Base-by-base conservation (phyloP, 176 grass and related monocot genomes). In the Elymus sibiricus region DNA sequence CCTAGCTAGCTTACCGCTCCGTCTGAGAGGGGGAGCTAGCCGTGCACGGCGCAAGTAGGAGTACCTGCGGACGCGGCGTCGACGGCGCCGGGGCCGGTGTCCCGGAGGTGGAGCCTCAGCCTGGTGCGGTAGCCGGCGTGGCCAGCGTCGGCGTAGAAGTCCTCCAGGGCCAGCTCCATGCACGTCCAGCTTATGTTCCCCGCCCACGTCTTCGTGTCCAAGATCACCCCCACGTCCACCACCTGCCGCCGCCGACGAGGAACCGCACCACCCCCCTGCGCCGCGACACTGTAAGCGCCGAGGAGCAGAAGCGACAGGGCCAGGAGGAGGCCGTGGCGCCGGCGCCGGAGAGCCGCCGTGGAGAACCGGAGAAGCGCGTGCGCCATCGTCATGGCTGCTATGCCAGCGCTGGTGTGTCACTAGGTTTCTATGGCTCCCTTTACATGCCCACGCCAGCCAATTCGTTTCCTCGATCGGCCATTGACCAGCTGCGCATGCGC, bases 171-270 rank as follows among this genome's bases (percentile, higher is more conserved):
- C 59, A 94, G 9, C 68, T 84, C 64, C 88, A 97, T 94, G 90
- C 39, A 94, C 70, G 60, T 80, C 94, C 92, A 92, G 86, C 94
- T 97, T 4, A 83, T 66, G 77, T 53, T 90, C 80, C 92, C 94
- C 5, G 64, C 17, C 86, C 86, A 97, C 66, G 92, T 86, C 2
- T 19, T 26, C 34, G 19, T 62, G 58, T 94, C 90, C 83, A 97
- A 53, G 77, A 94, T 94, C 86, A 97, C 92, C 42, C 94, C 92
- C 4, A 94, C 92, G 37, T 92, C 90, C 39, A 96, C 89, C 53
- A 89, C 70, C 83, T 4, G 9, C 66, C 65, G 26, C 27, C 6
- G 6, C 55, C 58, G 26, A 22, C 17, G 76, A 10, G 26, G 22
- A 13, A 1, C 26, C 39, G 1, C 74, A 2, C 69, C 25, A 3